Evolutionary conservation across 169 alveolate genomes (phyloP).

Genomic region (Plasmodium vivax): DNA sequence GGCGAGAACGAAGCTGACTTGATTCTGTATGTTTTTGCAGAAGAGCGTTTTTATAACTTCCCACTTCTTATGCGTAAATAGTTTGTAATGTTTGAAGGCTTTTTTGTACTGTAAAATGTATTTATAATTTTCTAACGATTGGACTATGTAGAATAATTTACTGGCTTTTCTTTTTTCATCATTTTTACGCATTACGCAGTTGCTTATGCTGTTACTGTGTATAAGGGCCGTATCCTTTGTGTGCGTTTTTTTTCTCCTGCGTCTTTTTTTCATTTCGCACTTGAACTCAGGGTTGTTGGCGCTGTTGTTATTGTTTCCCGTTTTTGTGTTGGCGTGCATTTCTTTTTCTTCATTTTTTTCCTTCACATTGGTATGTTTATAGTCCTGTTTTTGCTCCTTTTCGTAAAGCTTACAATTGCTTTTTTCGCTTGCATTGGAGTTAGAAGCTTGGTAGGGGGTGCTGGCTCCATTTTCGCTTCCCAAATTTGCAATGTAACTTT

Average conservation of each 20-base stretch:
- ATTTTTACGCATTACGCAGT: background rate
- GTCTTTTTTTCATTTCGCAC: background rate
- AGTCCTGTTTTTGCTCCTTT: background rate
- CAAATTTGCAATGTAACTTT: slow-evolving; percentile 3
- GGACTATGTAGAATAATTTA: slow-evolving; percentile 26
- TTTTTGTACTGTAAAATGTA: slow-evolving; percentile 49
- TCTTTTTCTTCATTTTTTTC: background rate
- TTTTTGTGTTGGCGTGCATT: background rate
- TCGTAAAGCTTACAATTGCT: background rate
- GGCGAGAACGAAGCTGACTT: slow-evolving; percentile 59
- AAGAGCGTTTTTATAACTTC: slow-evolving; percentile 9
- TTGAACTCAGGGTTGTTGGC: background rate
- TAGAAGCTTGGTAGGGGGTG: background rate
- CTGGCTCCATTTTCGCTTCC: background rate
- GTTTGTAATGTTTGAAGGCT: slow-evolving; percentile 39
- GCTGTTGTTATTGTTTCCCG: background rate
- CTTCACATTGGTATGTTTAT: background rate
- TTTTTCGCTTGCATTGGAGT: background rate
- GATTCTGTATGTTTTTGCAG: slow-evolving; percentile 53
- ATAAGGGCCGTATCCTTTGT: background rate
- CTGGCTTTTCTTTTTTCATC: slow-evolving; percentile 32
- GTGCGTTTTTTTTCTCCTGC: background rate
- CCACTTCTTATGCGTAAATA: slow-evolving; percentile 41
- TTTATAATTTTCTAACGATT: slow-evolving; percentile 45
- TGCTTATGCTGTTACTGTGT: background rate